Evolutionary conservation across 1,139 yeast species (phyloP).

Genomic region (Nakaseomyces delphensis): DNA sequence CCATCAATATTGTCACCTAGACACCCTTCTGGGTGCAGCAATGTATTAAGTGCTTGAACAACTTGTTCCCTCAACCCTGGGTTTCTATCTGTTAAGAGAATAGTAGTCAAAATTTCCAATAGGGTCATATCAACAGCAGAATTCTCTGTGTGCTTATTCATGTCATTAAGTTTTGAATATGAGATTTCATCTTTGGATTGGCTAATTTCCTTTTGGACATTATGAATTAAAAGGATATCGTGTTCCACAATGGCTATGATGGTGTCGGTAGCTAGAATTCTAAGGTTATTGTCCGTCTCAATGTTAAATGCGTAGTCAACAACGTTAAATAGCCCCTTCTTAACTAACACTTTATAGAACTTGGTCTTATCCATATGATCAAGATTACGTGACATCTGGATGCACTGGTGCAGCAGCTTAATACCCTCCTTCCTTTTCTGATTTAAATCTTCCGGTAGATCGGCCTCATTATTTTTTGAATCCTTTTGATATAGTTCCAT

Average conservation of each 20-base stretch:
- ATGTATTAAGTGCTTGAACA: constrained; percentile 67
- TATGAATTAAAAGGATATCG: constrained; percentile 60
- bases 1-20: constrained; percentile 14
- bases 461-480: constrained; percentile 11
- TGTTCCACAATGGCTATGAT: constrained; percentile 77
- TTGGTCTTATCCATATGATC: constrained; percentile 56
- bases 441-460: constrained; percentile 15
- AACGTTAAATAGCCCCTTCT: constrained; percentile 61
- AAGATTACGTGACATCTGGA: constrained; percentile 59
- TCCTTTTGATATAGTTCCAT: constrained; percentile 46
- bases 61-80: constrained; percentile 76
- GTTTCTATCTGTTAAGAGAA: constrained; percentile 55
- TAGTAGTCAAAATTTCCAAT: constrained; percentile 49
- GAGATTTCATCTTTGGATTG: constrained; percentile 3
- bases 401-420: constrained; percentile 70
- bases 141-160: constrained; percentile 8
- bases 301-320: constrained; percentile 64
- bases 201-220: constrained; percentile 23
- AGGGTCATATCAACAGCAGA: constrained; percentile 46
- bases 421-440: constrained; percentile 60
- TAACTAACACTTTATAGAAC: constrained; percentile 57
- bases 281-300: constrained; percentile 39
- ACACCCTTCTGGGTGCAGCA: constrained; percentile 51
- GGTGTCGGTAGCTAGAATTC: constrained; percentile 74
- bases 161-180: neutral